Evolutionary conservation across 2,329 filamentous ascomycete species (phyloP).

Genomic region (Verticillium isaacii): DNA sequence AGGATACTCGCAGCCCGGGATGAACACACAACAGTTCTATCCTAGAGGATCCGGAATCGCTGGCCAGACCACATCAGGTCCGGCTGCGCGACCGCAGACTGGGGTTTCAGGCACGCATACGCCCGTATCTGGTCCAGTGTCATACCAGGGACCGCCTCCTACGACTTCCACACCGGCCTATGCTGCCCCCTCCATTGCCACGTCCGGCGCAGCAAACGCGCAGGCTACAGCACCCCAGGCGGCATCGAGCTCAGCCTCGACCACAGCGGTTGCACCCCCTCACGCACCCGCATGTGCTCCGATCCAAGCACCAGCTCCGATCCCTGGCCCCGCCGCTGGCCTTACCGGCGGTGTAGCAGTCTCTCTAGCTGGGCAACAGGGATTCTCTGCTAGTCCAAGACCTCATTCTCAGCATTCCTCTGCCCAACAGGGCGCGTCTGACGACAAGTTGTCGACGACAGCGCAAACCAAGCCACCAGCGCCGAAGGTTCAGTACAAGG

Average conservation of each 20-base stretch:
- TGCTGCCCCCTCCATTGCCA: not conserved
- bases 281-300: not conserved
- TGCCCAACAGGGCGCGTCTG: conserved; percentile 1
- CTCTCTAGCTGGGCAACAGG: not conserved
- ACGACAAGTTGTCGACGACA: not conserved
- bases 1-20: not conserved
- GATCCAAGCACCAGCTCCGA: conserved; percentile 9
- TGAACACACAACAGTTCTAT: not conserved
- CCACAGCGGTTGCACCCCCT: not conserved
- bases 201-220: not conserved
- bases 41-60: not conserved
- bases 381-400: not conserved
- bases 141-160: not conserved
- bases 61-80: not conserved
- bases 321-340: conserved; percentile 16
- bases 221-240: not conserved
- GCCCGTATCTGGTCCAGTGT: not conserved
- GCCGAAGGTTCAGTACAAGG: conserved; percentile 14
- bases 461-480: conserved; percentile 4
- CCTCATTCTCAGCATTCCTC: not conserved
- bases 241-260: not conserved
- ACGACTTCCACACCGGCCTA: not conserved
- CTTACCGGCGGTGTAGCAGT: conserved; percentile 3
- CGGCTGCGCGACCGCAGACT: not conserved
- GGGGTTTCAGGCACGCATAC: not conserved